Evolutionary conservation across 2,329 filamentous ascomycete genomes (phyloP).

Genomic region (Microcera coccophila): DNA sequence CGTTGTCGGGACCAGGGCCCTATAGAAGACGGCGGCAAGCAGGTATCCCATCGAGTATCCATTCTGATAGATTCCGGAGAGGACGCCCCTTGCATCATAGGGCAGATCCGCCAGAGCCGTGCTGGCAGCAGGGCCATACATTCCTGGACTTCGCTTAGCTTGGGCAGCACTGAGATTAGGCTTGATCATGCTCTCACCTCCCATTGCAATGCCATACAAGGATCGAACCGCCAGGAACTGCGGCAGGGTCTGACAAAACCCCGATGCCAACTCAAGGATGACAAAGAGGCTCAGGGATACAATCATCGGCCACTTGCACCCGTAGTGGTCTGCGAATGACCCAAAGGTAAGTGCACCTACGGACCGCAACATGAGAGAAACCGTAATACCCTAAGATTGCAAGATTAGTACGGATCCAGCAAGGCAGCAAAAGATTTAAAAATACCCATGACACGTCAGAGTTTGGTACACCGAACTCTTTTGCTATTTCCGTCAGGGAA

Average conservation of each 20-base stretch:
- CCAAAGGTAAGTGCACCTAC: slow-evolving; percentile 53
- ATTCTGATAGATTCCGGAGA: slow-evolving; percentile 73
- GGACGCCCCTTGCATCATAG: slow-evolving; percentile 63
- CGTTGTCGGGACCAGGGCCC: slow-evolving; percentile 71
- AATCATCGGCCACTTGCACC: slow-evolving; percentile 69
- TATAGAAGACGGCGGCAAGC: slow-evolving; percentile 53
- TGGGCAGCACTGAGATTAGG: too few species aligned
- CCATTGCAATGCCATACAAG: slow-evolving; percentile 79
- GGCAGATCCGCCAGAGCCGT: slow-evolving; percentile 76
- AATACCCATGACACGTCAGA: too few species aligned
- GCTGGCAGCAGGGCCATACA: slow-evolving; percentile 75
- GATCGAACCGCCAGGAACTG: slow-evolving; percentile 72
- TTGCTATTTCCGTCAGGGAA: too few species aligned
- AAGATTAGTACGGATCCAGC: slow-evolving; percentile 54
- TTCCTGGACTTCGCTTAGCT: too few species aligned
- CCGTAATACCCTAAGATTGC: slow-evolving; percentile 63
- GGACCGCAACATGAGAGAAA: slow-evolving; percentile 59
- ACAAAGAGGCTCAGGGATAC: slow-evolving; percentile 72
- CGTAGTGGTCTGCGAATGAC: slow-evolving; percentile 53
- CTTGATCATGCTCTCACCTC: too few species aligned
- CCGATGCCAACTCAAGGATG: slow-evolving; percentile 68
- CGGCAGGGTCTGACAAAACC: slow-evolving; percentile 63
- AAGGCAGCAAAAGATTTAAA: too few species aligned
- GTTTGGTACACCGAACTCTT: too few species aligned
- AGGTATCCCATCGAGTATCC: slow-evolving; percentile 68